These are phyloP conservation scores for Kwoniella heveanensis DNA, from an alignment of 768 basidiomycete genomes.

Conservation along the genomic window DNA sequence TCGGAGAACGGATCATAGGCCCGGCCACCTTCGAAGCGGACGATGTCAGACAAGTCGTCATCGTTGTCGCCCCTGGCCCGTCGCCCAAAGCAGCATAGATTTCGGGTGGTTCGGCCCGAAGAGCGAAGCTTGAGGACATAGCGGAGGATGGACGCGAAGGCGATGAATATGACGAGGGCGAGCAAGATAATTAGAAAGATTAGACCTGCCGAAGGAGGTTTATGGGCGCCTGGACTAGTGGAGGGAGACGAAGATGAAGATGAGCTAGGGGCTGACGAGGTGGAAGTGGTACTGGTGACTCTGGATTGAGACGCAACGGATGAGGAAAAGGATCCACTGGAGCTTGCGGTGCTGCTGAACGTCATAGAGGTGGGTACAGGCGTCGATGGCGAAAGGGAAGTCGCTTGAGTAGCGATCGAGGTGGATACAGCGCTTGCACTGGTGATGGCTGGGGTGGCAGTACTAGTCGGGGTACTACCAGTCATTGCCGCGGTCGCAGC, in stretches of 20 bases:
- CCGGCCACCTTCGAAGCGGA: slow-evolving; percentile 15
- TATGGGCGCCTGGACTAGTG: neutral
- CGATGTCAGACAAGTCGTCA: slow-evolving; percentile 24
- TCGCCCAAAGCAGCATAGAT: too few species aligned
- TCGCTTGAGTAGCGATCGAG: neutral
- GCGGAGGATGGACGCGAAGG: slow-evolving; percentile 1
- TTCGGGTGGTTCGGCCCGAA: too few species aligned
- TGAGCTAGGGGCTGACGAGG: neutral
- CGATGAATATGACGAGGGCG: slow-evolving; percentile 11
- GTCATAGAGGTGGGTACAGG: neutral
- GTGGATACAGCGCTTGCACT: neutral
- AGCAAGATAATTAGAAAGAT: slow-evolving; percentile 23
- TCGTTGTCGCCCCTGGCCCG: slow-evolving; percentile 15
- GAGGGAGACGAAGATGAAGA: neutral
- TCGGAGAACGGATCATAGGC: slow-evolving; percentile 13
- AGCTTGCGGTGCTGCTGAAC: too few species aligned
- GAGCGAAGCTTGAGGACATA: slow-evolving; percentile 8
- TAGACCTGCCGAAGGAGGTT: slow-evolving; percentile 19
- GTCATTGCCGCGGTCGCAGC: neutral
- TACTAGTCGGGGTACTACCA: neutral
- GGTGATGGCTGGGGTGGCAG: neutral
- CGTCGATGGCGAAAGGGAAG: neutral
- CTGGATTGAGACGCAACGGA: too few species aligned
- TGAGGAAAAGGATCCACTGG: too few species aligned
- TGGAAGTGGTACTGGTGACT: neutral